phyloP scores from a whole-genome alignment of 2,329 filamentous ascomycete species.

The Penicillium psychrosexuale region DNA sequence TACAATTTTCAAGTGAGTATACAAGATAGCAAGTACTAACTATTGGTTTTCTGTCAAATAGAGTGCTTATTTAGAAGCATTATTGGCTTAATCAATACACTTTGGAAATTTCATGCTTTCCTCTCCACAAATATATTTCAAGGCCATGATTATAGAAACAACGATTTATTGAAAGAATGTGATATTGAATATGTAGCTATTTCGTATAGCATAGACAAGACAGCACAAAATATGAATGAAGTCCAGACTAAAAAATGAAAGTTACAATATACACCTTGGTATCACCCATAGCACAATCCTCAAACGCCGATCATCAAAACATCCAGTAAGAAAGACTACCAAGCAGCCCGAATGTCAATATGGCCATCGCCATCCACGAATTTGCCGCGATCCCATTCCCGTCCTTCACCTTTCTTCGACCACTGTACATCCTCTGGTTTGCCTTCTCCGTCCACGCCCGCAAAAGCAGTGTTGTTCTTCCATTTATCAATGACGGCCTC shows the following conservation, averaged over 20 bases:
- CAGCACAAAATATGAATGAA: background rate
- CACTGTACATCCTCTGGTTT: slow-evolving; percentile 70
- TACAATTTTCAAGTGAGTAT: background rate
- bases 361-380: slow-evolving; percentile 55
- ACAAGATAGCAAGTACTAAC: background rate
- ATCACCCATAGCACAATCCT: slow-evolving; percentile 2
- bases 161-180: too few species aligned
- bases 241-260: background rate
- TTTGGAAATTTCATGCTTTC: background rate
- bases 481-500: slow-evolving; percentile 71
- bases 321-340: slow-evolving; percentile 31
- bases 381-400: slow-evolving; percentile 57
- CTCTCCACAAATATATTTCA: background rate
- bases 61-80: background rate
- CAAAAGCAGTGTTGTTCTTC: slow-evolving; percentile 61
- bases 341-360: slow-evolving; percentile 51
- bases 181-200: too few species aligned
- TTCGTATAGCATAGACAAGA: background rate
- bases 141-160: background rate
- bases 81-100: background rate
- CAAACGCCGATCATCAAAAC: slow-evolving; percentile 6
- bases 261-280: background rate
- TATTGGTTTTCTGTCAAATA: background rate
- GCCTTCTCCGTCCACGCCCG: slow-evolving; percentile 49
- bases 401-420: slow-evolving; percentile 65